Evolutionary conservation across 371 early-diverging fungal species (phyloP).

Genomic region (Saksenaea oblongispora): DNA sequence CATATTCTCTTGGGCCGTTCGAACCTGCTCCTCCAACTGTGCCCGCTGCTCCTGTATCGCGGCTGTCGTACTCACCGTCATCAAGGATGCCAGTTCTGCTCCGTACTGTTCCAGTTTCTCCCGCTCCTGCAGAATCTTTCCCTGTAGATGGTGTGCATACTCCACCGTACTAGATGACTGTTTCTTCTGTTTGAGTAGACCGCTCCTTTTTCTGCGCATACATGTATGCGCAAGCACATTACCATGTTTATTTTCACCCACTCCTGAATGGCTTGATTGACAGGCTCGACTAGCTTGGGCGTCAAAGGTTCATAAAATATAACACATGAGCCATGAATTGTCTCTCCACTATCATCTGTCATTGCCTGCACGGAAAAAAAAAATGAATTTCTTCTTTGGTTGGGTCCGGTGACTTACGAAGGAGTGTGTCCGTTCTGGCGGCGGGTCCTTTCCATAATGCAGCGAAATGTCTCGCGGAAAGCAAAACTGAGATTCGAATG

Average conservation of each 20-base stretch:
- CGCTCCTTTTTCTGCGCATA: background rate
- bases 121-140: slow-evolving; percentile 42
- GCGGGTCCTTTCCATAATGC: slow-evolving; percentile 51
- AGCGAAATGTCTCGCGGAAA: slow-evolving; percentile 74
- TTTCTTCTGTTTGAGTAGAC: background rate
- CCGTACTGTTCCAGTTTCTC: slow-evolving; percentile 20
- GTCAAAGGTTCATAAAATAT: slow-evolving; percentile 64
- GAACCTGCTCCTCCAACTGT: slow-evolving; percentile 39
- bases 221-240: slow-evolving; percentile 8
- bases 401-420: slow-evolving; percentile 46
- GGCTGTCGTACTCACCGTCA: slow-evolving; percentile 19
- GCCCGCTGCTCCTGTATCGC: slow-evolving; percentile 25
- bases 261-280: slow-evolving; percentile 49
- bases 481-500: slow-evolving; percentile 65
- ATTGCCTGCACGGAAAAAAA: slow-evolving; percentile 39
- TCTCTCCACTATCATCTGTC: slow-evolving; percentile 71
- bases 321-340: slow-evolving; percentile 72
- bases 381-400: background rate
- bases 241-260: slow-evolving; percentile 60
- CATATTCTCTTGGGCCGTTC: slow-evolving; percentile 69
- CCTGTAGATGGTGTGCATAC: slow-evolving; percentile 52
- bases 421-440: slow-evolving; percentile 69
- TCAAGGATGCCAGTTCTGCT: slow-evolving; percentile 13
- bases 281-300: slow-evolving; percentile 38
- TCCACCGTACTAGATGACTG: slow-evolving; percentile 57